phyloP scores from a whole-genome alignment of 768 basidiomycete genomes.

The Lenzites betulinus region DNA sequence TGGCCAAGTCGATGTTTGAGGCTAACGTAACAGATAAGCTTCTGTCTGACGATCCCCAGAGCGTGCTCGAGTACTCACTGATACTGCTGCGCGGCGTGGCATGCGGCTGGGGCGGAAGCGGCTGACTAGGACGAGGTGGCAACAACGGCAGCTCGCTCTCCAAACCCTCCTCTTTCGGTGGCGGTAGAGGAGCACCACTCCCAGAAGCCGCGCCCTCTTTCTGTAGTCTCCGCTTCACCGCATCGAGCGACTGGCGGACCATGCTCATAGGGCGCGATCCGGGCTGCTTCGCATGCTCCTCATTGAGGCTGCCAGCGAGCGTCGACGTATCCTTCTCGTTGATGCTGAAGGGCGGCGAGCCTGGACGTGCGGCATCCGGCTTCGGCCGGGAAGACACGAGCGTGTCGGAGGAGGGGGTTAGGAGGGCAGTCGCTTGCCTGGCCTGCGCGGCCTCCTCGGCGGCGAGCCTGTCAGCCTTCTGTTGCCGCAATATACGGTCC shows the following conservation, averaged over 20 bases:
- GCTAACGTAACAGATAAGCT: no score
- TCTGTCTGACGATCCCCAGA: no score
- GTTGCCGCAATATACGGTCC: conserved; percentile 86
- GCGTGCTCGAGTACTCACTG: conserved; percentile 32
- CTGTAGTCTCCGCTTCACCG: neutral
- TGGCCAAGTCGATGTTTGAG: conserved; percentile 69
- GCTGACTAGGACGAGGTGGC: conserved; percentile 16
- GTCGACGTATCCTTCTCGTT: neutral
- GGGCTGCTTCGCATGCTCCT: neutral
- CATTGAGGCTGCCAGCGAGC: neutral
- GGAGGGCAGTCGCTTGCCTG: conserved; percentile 33
- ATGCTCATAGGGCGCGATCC: conserved; percentile 6
- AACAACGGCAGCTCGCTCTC: conserved; percentile 4
- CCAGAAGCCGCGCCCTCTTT: neutral
- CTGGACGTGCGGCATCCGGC: neutral
- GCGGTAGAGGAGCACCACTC: neutral
- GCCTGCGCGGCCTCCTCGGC: conserved; percentile 49
- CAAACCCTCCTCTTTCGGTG: neutral
- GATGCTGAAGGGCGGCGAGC: neutral
- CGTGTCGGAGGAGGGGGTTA: conserved; percentile 5
- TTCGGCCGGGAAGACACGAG: conserved; percentile 1
- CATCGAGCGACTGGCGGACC: conserved; percentile 5
- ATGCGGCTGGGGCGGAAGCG: conserved; percentile 18
- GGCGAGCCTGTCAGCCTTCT: conserved; percentile 64
- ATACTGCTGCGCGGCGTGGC: conserved; percentile 48